Evolutionary conservation across 257 asterid species (phyloP).

Genomic region (Echites panduratus): DNA sequence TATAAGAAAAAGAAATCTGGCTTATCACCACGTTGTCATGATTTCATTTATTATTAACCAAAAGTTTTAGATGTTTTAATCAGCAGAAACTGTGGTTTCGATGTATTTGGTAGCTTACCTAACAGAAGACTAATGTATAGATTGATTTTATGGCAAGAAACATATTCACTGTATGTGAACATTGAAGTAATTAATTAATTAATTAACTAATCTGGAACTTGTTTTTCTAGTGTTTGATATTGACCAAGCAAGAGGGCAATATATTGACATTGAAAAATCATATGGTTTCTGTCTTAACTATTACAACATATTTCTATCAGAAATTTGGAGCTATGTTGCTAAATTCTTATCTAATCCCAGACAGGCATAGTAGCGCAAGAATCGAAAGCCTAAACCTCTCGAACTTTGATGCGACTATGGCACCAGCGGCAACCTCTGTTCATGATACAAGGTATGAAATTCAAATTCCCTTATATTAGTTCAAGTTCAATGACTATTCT

Average conservation of each 20-base stretch:
- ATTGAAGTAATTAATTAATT: conserved; percentile 7
- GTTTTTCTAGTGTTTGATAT: conserved; percentile 13
- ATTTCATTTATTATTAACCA: too few species aligned
- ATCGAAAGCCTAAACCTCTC: conserved; percentile 58
- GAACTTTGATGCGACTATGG: conserved; percentile 40
- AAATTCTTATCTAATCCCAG: conserved; percentile 42
- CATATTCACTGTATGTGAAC: conserved; percentile 15
- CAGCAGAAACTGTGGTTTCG: conserved; percentile 13
- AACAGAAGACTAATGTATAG: conserved; percentile 43
- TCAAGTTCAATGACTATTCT: background rate
- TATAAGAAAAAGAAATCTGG: background rate
- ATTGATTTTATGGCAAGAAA: conserved; percentile 14
- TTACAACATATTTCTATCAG: background rate
- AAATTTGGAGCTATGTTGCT: conserved; percentile 7
- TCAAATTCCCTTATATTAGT: background rate
- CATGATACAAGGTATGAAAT: conserved; percentile 60
- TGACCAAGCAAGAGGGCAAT: background rate
- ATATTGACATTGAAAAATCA: conserved; percentile 9
- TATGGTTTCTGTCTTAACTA: conserved; percentile 4
- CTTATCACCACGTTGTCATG: too few species aligned
- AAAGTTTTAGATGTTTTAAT: background rate
- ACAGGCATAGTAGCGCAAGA: conserved; percentile 43
- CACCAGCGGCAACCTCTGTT: conserved; percentile 32
- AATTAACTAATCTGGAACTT: background rate
- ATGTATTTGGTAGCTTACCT: conserved; percentile 61